Base-by-base conservation (phyloP, 164 flowering plant species). In the Aristolochia contorta region DNA sequence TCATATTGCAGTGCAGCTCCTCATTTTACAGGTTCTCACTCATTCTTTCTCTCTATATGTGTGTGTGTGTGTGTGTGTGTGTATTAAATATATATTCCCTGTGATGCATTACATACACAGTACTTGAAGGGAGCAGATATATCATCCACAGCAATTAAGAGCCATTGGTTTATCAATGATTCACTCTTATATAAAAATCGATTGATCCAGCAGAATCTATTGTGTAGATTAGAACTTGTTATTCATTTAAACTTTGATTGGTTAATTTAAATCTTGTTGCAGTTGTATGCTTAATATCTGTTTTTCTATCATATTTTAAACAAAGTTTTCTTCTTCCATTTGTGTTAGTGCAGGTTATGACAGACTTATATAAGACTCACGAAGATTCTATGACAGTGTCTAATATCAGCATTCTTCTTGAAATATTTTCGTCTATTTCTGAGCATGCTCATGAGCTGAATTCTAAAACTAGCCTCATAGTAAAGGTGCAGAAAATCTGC, bases 1-100 rank as follows among this genome's bases (percentile, higher is more conserved):
- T 71, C 96, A 91, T 73, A 84, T 94, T 54, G 71, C 96, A 13
- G 75, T 81, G 71, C 94, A 89, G 70, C 78, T 91, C 7, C 83
- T 81, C 57, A 74, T 85, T 56, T 51, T 83, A 65, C 96, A 89
- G 96, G 99, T 94, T 52, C 60, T 60, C 24, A 56, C 59, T 54
- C 52, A 0, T 13, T 54, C 59, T 0, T 47, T 30, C 43, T 33
- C 59, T 30, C 43, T 18, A n/a, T n/a, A n/a, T n/a, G n/a, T n/a
- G n/a, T n/a, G n/a, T n/a, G n/a, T n/a, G n/a, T n/a, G n/a, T n/a
- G n/a, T n/a, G n/a, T n/a, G n/a, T n/a, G n/a, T n/a, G n/a, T n/a
- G n/a, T n/a, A n/a, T n/a, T n/a, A n/a, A n/a, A n/a, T n/a, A n/a
- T n/a, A n/a, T n/a, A n/a, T n/a, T n/a, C n/a, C n/a, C n/a, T n/a